Evolutionary conservation across 179 eudicot species (phyloP).

Genomic region (Silene vulgaris): DNA sequence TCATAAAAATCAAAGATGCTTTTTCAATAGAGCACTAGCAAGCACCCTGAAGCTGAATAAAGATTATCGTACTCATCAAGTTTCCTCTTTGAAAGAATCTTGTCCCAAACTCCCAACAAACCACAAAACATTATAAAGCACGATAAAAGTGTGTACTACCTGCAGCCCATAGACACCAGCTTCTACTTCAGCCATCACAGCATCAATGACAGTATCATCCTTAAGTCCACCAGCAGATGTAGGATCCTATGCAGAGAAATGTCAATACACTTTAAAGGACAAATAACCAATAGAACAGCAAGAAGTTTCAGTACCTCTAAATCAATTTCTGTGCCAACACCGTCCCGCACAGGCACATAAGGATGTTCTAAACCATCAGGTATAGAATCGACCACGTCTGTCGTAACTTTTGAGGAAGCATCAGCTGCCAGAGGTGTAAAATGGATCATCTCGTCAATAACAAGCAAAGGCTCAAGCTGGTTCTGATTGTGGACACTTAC

Average conservation of each 20-base stretch:
- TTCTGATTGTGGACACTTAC: conserved; percentile 24
- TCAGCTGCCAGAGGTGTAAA: conserved; percentile 31
- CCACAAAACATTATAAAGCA: background rate
- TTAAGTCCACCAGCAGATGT: conserved; percentile 31
- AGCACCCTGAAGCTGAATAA: background rate
- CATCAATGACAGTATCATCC: conserved; percentile 52
- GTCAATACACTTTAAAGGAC: conserved; percentile 22
- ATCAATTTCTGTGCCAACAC: conserved; percentile 33
- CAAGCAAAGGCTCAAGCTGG: conserved; percentile 35
- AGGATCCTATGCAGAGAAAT: conserved; percentile 41
- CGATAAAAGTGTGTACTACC: conserved; percentile 31
- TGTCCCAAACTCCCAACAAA: conserved; percentile 7
- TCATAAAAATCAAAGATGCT: background rate
- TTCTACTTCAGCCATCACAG: conserved; percentile 81
- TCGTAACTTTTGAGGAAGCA: conserved; percentile 36
- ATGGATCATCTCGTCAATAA: conserved; percentile 53
- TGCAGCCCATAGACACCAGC: conserved; percentile 84
- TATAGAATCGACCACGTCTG: conserved; percentile 33
- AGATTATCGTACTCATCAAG: background rate
- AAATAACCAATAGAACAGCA: conserved; percentile 14
- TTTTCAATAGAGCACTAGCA: background rate
- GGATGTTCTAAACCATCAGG: conserved; percentile 34
- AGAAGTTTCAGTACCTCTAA: conserved; percentile 42
- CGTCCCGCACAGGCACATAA: conserved; percentile 36
- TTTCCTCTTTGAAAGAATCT: background rate